phyloP scores from a whole-genome alignment of 2,329 filamentous ascomycete species.

The Penicillium sp. region DNA sequence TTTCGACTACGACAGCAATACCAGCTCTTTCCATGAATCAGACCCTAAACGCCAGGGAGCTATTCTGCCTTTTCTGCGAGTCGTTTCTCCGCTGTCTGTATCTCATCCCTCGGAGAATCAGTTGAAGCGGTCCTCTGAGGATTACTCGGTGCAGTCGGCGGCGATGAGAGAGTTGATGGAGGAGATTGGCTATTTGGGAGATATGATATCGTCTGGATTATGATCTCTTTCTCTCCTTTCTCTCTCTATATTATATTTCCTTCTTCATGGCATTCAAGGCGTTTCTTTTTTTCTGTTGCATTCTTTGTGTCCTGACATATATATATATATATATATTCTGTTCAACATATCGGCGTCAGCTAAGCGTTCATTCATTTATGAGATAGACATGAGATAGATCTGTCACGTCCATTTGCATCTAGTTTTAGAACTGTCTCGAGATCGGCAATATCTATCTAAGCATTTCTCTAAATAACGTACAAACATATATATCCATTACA shows the following conservation, averaged over 20 bases:
- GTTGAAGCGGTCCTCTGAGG: conserved; percentile 12
- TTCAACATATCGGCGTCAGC: background rate
- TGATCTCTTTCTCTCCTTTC: conserved; percentile 1
- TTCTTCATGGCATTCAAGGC: background rate
- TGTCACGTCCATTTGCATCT: too few species aligned
- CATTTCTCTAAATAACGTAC: too few species aligned
- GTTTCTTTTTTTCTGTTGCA: background rate
- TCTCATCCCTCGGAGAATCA: conserved; percentile 1
- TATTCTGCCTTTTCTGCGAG: conserved; percentile 29
- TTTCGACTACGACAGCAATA: conserved; percentile 19
- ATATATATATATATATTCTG: background rate
- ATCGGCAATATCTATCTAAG: too few species aligned
- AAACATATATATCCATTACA: too few species aligned
- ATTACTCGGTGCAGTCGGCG: conserved; percentile 13
- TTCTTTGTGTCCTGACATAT: background rate
- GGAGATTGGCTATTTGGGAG: conserved; percentile 50
- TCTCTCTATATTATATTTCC: background rate
- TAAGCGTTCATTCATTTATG: background rate
- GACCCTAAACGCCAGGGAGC: conserved; percentile 37
- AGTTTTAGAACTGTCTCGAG: too few species aligned
- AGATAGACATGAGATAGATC: background rate
- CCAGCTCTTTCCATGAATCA: conserved; percentile 22
- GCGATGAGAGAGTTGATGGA: conserved; percentile 48
- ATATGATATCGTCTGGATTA: conserved; percentile 40
- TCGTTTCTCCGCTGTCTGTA: conserved; percentile 23